Evolutionary conservation across 1,284 basidiomycete genomes (phyloP), one percentile per base, ranked within the genome.

Genomic region (Coniferiporia sulphurascens): DNA sequence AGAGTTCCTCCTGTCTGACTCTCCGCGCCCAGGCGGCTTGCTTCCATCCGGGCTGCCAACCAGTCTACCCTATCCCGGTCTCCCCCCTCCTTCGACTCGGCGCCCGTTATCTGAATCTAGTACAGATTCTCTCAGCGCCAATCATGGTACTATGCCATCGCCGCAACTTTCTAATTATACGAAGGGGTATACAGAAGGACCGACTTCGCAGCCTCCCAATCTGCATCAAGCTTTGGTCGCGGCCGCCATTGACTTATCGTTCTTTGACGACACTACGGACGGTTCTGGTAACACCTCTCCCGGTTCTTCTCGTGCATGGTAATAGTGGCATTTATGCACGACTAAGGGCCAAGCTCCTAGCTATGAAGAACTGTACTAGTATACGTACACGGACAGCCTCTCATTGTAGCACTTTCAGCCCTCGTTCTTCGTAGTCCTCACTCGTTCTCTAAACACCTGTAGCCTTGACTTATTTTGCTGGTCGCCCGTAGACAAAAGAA

Each of bases 1-100:
- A 19, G 78, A 78, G 52, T 82, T 84, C 63, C 68, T 84, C 10
- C 52, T 54, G 32, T 52, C 61, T 41, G 61, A 58, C 53, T 55
- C 66, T 57, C 63, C 62, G 22, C 38, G 10, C 19, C 35, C 35
- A 38, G 38, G 35, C n/a, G 45, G 44, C 34, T 49, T 49, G 0
- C 32, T 53, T n/a, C 55, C 60, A 17, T 48, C 56, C 55, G 53
- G 59, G 5, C 43, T 60, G 32, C 58, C 58, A n/a, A 38, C 43
- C 13, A 19, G 50, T 9, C 27, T 36, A 15, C 21, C 50, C 9
- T 58, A 52, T 27, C 35, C 19, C 61, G 65, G 12, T 58, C 27
- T 13, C 58, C 62, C 32, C 55, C 56, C 7, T 61, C 61, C 49
- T 59, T 65, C 62, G 60, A 55, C 51, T 68, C 67, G 51, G 61